Base-by-base conservation (phyloP, 371 early-diverging fungal species). In the Lichtheimia hyalospora region DNA sequence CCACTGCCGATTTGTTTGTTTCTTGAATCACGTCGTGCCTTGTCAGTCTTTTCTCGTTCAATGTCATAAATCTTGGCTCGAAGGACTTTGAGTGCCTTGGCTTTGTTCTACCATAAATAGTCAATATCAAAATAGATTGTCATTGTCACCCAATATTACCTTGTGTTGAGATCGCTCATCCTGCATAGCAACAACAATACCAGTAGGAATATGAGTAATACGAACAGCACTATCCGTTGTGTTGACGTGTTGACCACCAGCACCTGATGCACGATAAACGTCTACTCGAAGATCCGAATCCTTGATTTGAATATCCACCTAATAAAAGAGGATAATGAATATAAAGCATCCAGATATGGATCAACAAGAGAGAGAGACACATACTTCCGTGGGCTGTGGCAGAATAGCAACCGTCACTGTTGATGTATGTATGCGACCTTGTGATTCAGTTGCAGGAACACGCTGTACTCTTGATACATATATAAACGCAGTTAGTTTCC, bases 141-240 rank as follows among this genome's bases (percentile, higher is more conserved):
- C 2, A 13, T 14, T 4, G 12, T 24, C 8, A 20, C 5, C 3
- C 24, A 21, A 25, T 13, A 52, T 48, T 64, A 75, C 79, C 62
- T 88, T 86, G 61, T 92, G 91, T 62, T 96, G 96, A 8, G 94
- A 95, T 48, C 96, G 80, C 64, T 94, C 93, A 58, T 90, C 92
- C 77, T 96, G 96, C 81, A 92, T 92, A 24, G 89, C 86, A 1
- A 96, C 93, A 5, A 84, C 85, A 27, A 93, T 79, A 0, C 97
- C 97, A 3, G 95, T 92, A 7, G 97, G 94, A 21, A 96, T 62
- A 78, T 97, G 97, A 3, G 94, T 94, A 16, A 97, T 85, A 18
- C 97, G 84, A 16, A 97, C 96, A 0, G 98, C 98, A 65, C 91
- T 91, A 60, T 97, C 97, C 0, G 98, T 97, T 5, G 92, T 96